phyloP scores from a whole-genome alignment of 257 asterid genomes.

The Solanum dulcamara region DNA sequence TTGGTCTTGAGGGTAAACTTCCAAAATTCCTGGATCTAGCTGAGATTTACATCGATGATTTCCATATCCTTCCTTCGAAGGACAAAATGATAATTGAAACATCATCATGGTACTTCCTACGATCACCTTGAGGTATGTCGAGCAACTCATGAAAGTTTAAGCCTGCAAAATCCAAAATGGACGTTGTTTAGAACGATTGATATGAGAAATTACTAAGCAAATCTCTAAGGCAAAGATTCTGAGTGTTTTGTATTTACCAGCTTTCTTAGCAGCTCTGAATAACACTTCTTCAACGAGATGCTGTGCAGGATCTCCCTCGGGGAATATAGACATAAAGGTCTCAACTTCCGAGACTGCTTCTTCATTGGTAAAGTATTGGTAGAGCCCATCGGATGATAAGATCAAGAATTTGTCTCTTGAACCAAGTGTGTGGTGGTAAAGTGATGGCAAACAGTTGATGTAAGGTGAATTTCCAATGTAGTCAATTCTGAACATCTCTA shows the following conservation, averaged over 20 bases:
- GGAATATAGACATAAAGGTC: constrained; percentile 62
- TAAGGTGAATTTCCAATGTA: constrained; percentile 72
- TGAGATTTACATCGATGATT: constrained; percentile 46
- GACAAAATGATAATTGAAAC: constrained; percentile 84
- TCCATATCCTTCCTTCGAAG: constrained; percentile 94
- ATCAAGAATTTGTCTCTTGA: constrained; percentile 73
- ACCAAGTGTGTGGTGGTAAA: constrained; percentile 66
- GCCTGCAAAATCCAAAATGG: constrained; percentile 29
- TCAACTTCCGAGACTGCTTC: constrained; percentile 89
- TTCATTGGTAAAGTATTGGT: constrained; percentile 86
- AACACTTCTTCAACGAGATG: constrained; percentile 91
- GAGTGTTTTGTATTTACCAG: constrained; percentile 38
- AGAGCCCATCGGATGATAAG: constrained; percentile 91
- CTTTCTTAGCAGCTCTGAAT: constrained; percentile 94
- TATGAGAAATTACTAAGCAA: not conserved
- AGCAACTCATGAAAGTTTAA: constrained; percentile 76
- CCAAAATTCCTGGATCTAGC: constrained; percentile 1
- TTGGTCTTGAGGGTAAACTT: not conserved
- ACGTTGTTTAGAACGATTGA: not conserved
- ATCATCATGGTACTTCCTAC: constrained; percentile 82
- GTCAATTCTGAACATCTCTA: constrained; percentile 80
- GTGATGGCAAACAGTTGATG: constrained; percentile 64
- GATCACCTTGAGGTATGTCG: constrained; percentile 88
- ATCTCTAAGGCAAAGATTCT: not conserved
- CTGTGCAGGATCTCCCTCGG: constrained; percentile 98